phyloP scores from a whole-genome alignment of 441 rosid genomes.

The Macaranga tanarius region DNA sequence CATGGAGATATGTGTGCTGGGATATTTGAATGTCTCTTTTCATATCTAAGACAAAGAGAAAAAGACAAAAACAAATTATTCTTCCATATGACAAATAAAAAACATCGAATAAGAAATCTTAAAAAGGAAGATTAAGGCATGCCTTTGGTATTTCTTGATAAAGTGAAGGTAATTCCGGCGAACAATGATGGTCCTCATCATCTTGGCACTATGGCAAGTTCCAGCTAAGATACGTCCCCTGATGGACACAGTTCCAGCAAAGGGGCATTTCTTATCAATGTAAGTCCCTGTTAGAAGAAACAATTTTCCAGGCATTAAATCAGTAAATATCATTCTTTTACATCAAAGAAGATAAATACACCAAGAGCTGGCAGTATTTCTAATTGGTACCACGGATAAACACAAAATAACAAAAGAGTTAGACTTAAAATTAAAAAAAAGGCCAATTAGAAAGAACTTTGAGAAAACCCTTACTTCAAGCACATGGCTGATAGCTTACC shows the following conservation, averaged over 20 bases:
- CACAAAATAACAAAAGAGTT: too few relatives aligned
- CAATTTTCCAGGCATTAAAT: not conserved
- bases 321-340: not conserved
- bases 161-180: conserved; percentile 73
- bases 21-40: conserved; percentile 83
- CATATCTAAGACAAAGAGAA: conserved; percentile 45
- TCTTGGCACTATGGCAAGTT: conserved; percentile 83
- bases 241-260: conserved; percentile 69
- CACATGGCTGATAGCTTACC: not conserved
- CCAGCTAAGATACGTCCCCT: conserved; percentile 84
- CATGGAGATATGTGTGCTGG: conserved; percentile 78
- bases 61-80: not conserved
- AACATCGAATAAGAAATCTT: conserved; percentile 7
- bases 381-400: too few relatives aligned
- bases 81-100: not conserved
- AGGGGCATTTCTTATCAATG: conserved; percentile 82
- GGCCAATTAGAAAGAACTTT: not conserved
- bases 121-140: conserved; percentile 2
- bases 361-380: too few relatives aligned
- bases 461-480: not conserved
- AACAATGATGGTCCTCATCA: conserved; percentile 76
- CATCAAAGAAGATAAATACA: too few relatives aligned
- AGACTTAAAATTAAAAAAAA: too few relatives aligned
- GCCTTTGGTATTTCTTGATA: conserved; percentile 85
- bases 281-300: conserved; percentile 52